Conservation (phyloP, 345 rosid species). For the Moringa oleifera region DNA sequence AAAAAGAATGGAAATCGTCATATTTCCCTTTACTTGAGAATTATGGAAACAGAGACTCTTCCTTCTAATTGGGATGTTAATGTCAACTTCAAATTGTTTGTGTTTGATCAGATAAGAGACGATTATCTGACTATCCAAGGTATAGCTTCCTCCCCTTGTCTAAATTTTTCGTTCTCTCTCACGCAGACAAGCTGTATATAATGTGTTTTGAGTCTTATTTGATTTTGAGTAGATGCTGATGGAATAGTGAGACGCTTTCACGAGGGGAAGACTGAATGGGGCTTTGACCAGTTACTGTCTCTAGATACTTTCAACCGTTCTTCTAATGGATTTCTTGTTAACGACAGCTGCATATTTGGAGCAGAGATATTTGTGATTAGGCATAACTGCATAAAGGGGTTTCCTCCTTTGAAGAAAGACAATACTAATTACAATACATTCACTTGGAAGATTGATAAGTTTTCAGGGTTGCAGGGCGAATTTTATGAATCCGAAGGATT, state of each 20-base stretch:
- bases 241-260: not conserved
- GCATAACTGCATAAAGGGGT: not conserved
- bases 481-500: not conserved
- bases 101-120: not conserved
- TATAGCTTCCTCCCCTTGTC: not conserved
- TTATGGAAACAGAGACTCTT: not conserved
- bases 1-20: not conserved
- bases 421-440: not conserved
- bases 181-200: not conserved
- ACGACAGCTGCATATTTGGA: not conserved
- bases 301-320: not conserved
- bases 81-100: not conserved
- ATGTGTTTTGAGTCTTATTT: not conserved
- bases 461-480: not conserved
- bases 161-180: not conserved
- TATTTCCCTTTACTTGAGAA: not conserved
- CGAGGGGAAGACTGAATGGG: not conserved
- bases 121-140: not conserved
- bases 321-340: not conserved
- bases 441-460: not conserved
- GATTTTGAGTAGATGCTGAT: not conserved
- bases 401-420: not conserved
- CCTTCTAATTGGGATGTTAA: not conserved
- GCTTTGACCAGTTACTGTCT: not conserved
- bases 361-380: not conserved